Percentiles rank a stretch among this genome's conserved stretches.
phyloP scores from a whole-genome alignment of 768 basidiomycete genomes.

The Pholiota molesta region DNA sequence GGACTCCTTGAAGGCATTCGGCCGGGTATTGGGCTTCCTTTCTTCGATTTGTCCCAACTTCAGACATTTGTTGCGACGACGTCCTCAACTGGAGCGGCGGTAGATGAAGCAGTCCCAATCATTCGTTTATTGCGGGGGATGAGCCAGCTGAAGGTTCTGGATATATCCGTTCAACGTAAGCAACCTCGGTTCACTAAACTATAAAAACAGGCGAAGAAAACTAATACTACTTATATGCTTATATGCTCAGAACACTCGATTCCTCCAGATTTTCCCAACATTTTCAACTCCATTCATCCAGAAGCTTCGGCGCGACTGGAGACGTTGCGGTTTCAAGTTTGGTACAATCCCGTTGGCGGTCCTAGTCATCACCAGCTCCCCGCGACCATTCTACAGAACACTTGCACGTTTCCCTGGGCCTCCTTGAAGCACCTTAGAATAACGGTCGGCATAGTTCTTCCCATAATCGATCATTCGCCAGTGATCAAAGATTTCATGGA shows the following conservation, averaged over 20 bases:
- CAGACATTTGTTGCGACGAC: background rate
- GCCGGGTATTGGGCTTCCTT: background rate
- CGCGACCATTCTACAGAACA: background rate
- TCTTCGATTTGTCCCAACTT: background rate
- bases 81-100: background rate
- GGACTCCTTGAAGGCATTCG: background rate
- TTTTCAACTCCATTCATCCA: background rate
- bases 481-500: background rate
- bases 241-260: background rate
- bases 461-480: background rate
- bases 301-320: background rate
- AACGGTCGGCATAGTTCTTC: background rate
- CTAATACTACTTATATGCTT: background rate
- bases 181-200: background rate
- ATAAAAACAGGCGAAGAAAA: background rate
- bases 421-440: background rate
- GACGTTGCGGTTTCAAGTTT: background rate
- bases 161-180: background rate
- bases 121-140: background rate
- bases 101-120: background rate
- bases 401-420: background rate
- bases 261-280: background rate
- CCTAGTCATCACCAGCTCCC: background rate
- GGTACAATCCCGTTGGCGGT: background rate
- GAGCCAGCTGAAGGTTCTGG: background rate